These are phyloP conservation scores for Arthrobotrys musiformis DNA, from an alignment of 2,329 filamentous ascomycete genomes.

Conservation along the genomic window DNA sequence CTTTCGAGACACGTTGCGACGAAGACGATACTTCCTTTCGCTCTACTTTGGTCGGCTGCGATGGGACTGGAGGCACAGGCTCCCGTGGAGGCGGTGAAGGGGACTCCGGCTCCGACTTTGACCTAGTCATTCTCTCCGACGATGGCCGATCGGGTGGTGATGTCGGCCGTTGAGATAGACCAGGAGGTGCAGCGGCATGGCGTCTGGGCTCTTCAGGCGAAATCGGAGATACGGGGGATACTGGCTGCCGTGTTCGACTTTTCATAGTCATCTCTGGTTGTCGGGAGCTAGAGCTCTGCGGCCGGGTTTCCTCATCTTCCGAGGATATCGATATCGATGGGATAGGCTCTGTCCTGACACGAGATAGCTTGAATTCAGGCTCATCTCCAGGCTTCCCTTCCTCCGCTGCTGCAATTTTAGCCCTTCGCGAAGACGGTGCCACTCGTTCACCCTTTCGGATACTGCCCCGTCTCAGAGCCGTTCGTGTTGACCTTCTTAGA, in stretches of 20 bases:
- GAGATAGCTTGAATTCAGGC: constrained; percentile 67
- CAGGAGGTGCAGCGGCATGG: background rate
- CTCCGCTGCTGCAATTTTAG: constrained; percentile 63
- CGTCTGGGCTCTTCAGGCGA: constrained; percentile 30
- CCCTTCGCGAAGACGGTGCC: constrained; percentile 69
- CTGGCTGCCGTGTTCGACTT: background rate
- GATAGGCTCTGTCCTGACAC: constrained; percentile 77
- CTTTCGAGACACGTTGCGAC: constrained; percentile 15
- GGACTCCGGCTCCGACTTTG: constrained; percentile 37
- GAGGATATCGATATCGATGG: constrained; percentile 60
- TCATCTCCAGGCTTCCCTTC: constrained; percentile 60
- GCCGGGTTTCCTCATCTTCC: constrained; percentile 22
- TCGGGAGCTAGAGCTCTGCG: constrained; percentile 14
- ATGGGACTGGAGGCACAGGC: constrained; percentile 8
- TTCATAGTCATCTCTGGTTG: constrained; percentile 14
- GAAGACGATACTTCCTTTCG: constrained; percentile 35
- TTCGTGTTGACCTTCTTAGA: constrained; percentile 87
- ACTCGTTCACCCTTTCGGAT: constrained; percentile 80
- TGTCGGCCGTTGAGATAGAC: constrained; percentile 26
- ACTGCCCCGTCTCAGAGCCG: constrained; percentile 89
- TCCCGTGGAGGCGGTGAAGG: constrained; percentile 17
- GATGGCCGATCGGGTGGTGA: constrained; percentile 41
- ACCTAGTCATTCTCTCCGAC: constrained; percentile 42
- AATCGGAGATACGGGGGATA: constrained; percentile 7
- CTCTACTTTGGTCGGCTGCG: constrained; percentile 1